phyloP scores from a whole-genome alignment of 805 yeast genomes.

The Saccharomycopsis olivae region DNA sequence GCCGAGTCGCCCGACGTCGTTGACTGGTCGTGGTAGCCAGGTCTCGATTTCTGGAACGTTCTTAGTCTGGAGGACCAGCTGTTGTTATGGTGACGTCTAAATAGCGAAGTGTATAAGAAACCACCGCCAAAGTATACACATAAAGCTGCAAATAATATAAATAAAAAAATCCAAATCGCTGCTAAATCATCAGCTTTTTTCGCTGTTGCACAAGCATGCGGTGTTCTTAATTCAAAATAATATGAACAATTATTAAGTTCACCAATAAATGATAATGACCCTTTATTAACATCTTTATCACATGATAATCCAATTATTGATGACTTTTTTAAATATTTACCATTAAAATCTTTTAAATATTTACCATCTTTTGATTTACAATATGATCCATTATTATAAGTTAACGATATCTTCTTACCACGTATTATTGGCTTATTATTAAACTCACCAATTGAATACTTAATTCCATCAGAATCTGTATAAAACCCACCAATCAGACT shows the following conservation, averaged over 20 bases:
- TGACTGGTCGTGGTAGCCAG: too few species aligned
- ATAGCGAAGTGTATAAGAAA: conserved; percentile 22
- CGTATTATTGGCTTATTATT: conserved; percentile 53
- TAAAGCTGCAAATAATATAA: conserved; percentile 35
- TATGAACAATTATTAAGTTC: conserved; percentile 68
- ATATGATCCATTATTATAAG: conserved; percentile 58
- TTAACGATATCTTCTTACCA: conserved; percentile 61
- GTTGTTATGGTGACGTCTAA: conserved; percentile 9
- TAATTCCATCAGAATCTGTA: conserved; percentile 33
- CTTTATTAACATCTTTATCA: conserved; percentile 60
- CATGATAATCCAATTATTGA: conserved; percentile 66
- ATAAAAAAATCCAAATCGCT: conserved; percentile 52
- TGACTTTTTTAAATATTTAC: conserved; percentile 43
- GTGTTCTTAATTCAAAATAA: conserved; percentile 74
- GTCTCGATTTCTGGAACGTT: too few species aligned
- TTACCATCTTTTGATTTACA: conserved; percentile 28
- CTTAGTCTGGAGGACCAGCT: conserved; percentile 15
- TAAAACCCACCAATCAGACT: conserved; percentile 49
- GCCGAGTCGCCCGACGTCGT: too few species aligned
- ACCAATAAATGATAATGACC: conserved; percentile 60
- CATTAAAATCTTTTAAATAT: conserved; percentile 27
- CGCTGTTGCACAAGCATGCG: conserved; percentile 79
- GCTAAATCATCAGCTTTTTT: conserved; percentile 54
- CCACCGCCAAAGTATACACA: conserved; percentile 36
- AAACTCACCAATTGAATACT: conserved; percentile 50